Conservation (phyloP, 2,329 filamentous ascomycete genomes). For the Fusarium goolgardi region DNA sequence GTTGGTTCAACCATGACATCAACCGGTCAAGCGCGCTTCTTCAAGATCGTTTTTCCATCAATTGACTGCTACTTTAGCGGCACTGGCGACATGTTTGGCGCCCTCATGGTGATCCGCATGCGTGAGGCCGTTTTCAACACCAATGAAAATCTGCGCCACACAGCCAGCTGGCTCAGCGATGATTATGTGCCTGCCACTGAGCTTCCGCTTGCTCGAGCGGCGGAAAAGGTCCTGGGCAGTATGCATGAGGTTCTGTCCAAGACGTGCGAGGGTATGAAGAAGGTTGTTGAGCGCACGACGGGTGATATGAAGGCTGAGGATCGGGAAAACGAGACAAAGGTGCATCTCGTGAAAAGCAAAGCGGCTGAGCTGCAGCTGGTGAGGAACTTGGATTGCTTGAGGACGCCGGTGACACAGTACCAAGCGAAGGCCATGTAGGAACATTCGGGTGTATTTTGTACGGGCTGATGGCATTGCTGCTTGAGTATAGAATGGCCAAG, state of each 20-base stretch:
- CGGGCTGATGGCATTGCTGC: background rate
- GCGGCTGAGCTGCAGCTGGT: constrained; percentile 91
- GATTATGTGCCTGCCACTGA: constrained; percentile 76
- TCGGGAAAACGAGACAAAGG: constrained; percentile 63
- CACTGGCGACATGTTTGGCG: constrained; percentile 98
- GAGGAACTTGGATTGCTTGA: constrained; percentile 75
- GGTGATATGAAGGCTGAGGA: constrained; percentile 58
- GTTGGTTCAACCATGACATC: constrained; percentile 80
- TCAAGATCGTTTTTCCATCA: constrained; percentile 86
- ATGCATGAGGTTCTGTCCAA: constrained; percentile 87
- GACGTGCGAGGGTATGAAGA: constrained; percentile 73
- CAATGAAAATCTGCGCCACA: constrained; percentile 60
- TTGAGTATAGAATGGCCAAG: constrained; percentile 13
- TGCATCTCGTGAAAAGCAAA: constrained; percentile 78
- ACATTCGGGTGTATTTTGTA: background rate
- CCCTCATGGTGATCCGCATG: constrained; percentile 86
- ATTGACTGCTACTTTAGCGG: constrained; percentile 96
- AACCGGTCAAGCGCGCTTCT: constrained; percentile 77
- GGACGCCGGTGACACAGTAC: constrained; percentile 73
- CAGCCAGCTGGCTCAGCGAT: constrained; percentile 77
- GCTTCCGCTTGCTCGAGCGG: constrained; percentile 83
- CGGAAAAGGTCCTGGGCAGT: constrained; percentile 87
- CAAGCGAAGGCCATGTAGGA: constrained; percentile 63
- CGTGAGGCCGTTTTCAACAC: constrained; percentile 76
- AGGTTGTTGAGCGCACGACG: constrained; percentile 58